These are phyloP conservation scores for Penstemon newberryi DNA, from an alignment of 257 asterid genomes.

Conservation along the genomic window DNA sequence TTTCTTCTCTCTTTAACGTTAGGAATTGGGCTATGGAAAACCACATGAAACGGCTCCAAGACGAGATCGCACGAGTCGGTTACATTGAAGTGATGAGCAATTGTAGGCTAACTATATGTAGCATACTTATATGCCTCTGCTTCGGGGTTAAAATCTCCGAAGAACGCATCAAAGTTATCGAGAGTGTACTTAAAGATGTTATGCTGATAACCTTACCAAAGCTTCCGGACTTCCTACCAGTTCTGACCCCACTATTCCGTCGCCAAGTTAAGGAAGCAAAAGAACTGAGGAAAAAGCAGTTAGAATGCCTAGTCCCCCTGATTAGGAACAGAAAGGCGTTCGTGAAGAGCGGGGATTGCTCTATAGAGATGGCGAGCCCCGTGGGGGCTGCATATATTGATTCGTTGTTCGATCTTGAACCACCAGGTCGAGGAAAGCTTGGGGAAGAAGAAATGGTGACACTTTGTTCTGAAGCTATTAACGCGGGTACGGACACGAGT, in stretches of 20 bases:
- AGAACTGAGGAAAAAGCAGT: constrained; percentile 61
- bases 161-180: constrained; percentile 53
- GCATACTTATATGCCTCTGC: constrained; percentile 81
- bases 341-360: constrained; percentile 49
- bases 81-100: constrained; percentile 79
- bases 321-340: constrained; percentile 63
- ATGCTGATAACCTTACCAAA: constrained; percentile 82
- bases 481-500: constrained; percentile 95
- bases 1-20: too few relatives aligned
- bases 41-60: constrained; percentile 64
- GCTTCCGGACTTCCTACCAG: constrained; percentile 89
- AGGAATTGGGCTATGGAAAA: constrained; percentile 12
- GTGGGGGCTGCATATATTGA: constrained; percentile 90
- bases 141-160: constrained; percentile 76
- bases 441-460: constrained; percentile 87
- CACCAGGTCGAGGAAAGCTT: constrained; percentile 60
- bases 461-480: constrained; percentile 78
- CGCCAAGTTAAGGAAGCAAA: constrained; percentile 64
- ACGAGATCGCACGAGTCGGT: constrained; percentile 48
- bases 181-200: constrained; percentile 70
- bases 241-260: constrained; percentile 66
- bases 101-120: constrained; percentile 77
- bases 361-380: constrained; percentile 80
- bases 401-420: constrained; percentile 65
- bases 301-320: constrained; percentile 71